Conservation (phyloP, 371 early-diverging fungal genomes). For the Batkoa obscura region DNA sequence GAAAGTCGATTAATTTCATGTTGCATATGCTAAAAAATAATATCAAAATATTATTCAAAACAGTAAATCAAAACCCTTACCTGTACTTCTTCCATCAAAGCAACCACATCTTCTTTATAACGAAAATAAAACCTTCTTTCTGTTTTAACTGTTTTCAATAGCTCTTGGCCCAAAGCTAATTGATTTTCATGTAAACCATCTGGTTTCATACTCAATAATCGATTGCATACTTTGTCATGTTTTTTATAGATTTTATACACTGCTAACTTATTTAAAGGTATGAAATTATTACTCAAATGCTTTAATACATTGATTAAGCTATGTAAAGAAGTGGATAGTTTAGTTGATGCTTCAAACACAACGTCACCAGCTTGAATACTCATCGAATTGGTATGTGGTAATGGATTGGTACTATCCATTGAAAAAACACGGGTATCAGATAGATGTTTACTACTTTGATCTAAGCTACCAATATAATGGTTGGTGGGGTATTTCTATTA, state of each 20-base stretch:
- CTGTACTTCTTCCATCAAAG: constrained; percentile 4
- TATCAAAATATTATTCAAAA: background rate
- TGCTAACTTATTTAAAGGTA: constrained; percentile 7
- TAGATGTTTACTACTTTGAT: too few relatives aligned
- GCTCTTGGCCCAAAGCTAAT: background rate
- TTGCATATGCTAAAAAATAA: constrained; percentile 5
- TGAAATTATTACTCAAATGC: constrained; percentile 2
- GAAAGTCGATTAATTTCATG: background rate
- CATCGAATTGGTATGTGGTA: background rate
- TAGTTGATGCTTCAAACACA: background rate
- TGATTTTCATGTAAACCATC: background rate
- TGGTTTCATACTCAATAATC: background rate
- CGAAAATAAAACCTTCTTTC: constrained; percentile 2
- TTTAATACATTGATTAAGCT: constrained; percentile 5
- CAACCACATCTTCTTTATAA: background rate
- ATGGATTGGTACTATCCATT: too few relatives aligned
- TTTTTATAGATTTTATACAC: constrained; percentile 8
- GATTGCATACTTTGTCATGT: constrained; percentile 4
- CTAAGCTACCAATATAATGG: too few relatives aligned
- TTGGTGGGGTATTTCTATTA: background rate
- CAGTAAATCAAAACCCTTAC: background rate
- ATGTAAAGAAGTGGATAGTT: background rate
- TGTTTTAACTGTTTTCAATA: background rate
- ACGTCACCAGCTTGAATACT: background rate
- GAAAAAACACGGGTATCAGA: too few relatives aligned